Evolutionary conservation across 169 alveolate species (phyloP), one percentile per base, ranked within the genome.

Genomic region (Theileria annulata): DNA sequence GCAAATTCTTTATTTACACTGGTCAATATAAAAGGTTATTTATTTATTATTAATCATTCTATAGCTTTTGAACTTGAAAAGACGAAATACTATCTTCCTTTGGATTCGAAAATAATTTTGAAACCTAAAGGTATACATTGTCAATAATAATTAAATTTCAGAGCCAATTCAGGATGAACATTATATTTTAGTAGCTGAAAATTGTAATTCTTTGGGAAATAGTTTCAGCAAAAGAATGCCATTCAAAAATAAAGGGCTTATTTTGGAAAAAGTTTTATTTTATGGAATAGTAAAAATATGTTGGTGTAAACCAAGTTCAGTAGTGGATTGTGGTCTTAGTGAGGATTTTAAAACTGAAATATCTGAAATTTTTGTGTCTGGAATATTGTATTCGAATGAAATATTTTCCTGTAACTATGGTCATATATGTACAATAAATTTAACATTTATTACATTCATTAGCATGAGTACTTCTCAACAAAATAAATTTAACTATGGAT

Each of bases 241-340:
- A 5, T 54, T 59, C 15, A n/a, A n/a, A n/a, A 21, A 9, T 0
- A 25, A 19, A 8, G 79, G 86, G 4, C 10, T 70, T n/a, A 3
- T 31, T 25, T 17, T 70, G 47, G 15, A 28, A 9, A n/a, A 75
- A n/a, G 28, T 10, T 2, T 13, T 75, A 1, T 33, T 8, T 19
- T 19, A 47, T 15, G 21, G 37, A 3, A 17, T 13, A 2, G 3
- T n/a, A 30, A 67, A 82, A 28, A 73, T 82, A 5, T 75, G 89
- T 37, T 82, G 89, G 89, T 82, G 89, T 54, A 49, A 21, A 75
- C 42, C 77, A 1, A 23, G 33, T 27, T 42, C 31, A 0, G 6
- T 9, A 12, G 13, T 5, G 27, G 31, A 12, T 3, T 82, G 89
- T 30, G 31, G 35, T n/a, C 51, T 28, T 17, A 21, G 30, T 15